These are phyloP conservation scores for Lasiosphaeriaceae sp. DNA, from an alignment of 495 filamentous ascomycete genomes.

Conservation along the genomic window DNA sequence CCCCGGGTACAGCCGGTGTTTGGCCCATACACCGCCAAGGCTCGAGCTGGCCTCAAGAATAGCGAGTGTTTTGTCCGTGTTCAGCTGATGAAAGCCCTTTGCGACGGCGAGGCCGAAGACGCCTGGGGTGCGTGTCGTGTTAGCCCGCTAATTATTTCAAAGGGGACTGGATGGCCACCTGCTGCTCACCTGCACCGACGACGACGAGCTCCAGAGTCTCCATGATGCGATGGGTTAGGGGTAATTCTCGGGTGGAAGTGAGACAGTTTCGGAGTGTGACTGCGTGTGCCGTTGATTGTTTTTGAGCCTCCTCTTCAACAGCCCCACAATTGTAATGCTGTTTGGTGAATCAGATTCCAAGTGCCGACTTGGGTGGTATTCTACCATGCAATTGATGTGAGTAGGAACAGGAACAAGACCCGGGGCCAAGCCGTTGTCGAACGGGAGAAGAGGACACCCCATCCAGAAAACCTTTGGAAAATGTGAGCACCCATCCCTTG, in stretches of 20 bases:
- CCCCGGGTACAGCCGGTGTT: conserved; percentile 60
- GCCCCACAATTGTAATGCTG: no score
- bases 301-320: no score
- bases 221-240: conserved; percentile 21
- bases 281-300: no score
- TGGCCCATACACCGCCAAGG: conserved; percentile 69
- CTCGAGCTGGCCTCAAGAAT: conserved; percentile 35
- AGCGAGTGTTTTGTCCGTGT: conserved; percentile 33
- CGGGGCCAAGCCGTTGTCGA: no score
- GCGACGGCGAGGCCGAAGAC: conserved; percentile 40
- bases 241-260: neutral
- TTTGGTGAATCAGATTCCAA: no score
- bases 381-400: no score
- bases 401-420: no score
- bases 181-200: conserved; percentile 40
- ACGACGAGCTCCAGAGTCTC: conserved; percentile 42
- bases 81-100: conserved; percentile 38
- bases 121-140: conserved; percentile 27
- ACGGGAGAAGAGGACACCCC: no score
- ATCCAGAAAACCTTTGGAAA: no score
- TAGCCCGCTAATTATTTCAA: neutral
- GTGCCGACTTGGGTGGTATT: no score
- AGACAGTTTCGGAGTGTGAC: no score
- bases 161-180: neutral
- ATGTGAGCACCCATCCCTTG: no score